These are phyloP conservation scores for Saccharomycopsis amapae DNA, from an alignment of 805 yeast species.

Conservation along the genomic window DNA sequence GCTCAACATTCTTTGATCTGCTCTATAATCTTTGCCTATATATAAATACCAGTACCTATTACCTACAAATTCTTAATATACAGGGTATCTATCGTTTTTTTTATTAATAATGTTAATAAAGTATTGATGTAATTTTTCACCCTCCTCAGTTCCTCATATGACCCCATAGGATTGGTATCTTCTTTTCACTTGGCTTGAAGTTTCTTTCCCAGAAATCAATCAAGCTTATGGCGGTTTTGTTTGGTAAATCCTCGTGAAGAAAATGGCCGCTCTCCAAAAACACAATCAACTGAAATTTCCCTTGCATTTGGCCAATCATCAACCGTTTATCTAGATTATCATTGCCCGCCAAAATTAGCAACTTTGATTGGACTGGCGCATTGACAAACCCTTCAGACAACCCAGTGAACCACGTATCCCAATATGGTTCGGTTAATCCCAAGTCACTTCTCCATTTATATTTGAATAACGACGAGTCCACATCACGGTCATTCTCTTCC, in stretches of 20 bases:
- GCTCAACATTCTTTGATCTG: too few relatives aligned
- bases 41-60: too few relatives aligned
- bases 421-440: conserved; percentile 50
- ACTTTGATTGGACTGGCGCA: conserved; percentile 47
- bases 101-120: too few relatives aligned
- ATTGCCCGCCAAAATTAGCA: conserved; percentile 79
- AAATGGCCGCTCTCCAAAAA: conserved; percentile 84
- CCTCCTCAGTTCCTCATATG: conserved; percentile 7
- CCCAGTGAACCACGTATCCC: conserved; percentile 79
- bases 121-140: too few relatives aligned
- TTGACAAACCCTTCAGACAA: conserved; percentile 50
- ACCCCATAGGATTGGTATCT: conserved; percentile 21
- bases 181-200: conserved; percentile 8
- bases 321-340: conserved; percentile 80
- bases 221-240: conserved; percentile 50
- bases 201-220: conserved; percentile 41
- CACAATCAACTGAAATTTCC: conserved; percentile 83
- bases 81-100: too few relatives aligned
- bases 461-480: conserved; percentile 25
- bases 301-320: conserved; percentile 98
- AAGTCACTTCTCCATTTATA: conserved; percentile 63
- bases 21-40: too few relatives aligned
- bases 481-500: conserved; percentile 14
- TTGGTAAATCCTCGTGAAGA: conserved; percentile 87
- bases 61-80: too few relatives aligned